Evolutionary conservation across 2,329 filamentous ascomycete species (phyloP).

Genomic region (Penicillium sp.): DNA sequence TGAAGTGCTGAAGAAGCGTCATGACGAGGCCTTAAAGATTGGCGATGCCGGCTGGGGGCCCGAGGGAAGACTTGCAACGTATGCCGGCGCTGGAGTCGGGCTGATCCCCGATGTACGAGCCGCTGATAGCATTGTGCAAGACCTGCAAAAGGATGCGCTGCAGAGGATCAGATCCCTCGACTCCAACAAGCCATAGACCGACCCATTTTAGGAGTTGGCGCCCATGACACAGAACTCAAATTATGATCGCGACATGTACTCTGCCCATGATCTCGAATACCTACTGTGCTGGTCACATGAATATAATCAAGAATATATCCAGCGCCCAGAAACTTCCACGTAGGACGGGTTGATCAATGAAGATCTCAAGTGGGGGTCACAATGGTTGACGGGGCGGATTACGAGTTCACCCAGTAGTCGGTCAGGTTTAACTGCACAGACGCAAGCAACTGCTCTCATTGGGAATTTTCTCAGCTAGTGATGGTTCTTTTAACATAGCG

Average conservation of each 20-base stretch:
- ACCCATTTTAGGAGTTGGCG: no score
- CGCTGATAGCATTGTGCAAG: conserved; percentile 46
- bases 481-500: no score
- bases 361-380: background rate
- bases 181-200: background rate
- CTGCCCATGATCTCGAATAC: background rate
- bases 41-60: conserved; percentile 55
- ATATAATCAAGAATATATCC: background rate
- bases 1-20: conserved; percentile 49
- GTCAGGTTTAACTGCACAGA: no score
- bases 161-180: conserved; percentile 12
- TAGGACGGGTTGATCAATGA: background rate
- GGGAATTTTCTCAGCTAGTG: no score
- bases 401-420: no score
- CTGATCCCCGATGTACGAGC: conserved; percentile 47
- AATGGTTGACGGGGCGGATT: background rate
- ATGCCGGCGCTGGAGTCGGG: conserved; percentile 54
- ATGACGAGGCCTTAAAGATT: conserved; percentile 45
- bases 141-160: conserved; percentile 22
- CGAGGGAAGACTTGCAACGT: conserved; percentile 55
- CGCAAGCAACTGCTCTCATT: no score
- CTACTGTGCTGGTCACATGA: background rate
- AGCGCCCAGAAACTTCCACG: background rate
- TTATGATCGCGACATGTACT: background rate
- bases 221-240: no score